Evolutionary conservation across 176 grass and related monocot genomes (phyloP), one percentile per base, ranked within the genome.

Genomic region (Aegilops longissima): DNA sequence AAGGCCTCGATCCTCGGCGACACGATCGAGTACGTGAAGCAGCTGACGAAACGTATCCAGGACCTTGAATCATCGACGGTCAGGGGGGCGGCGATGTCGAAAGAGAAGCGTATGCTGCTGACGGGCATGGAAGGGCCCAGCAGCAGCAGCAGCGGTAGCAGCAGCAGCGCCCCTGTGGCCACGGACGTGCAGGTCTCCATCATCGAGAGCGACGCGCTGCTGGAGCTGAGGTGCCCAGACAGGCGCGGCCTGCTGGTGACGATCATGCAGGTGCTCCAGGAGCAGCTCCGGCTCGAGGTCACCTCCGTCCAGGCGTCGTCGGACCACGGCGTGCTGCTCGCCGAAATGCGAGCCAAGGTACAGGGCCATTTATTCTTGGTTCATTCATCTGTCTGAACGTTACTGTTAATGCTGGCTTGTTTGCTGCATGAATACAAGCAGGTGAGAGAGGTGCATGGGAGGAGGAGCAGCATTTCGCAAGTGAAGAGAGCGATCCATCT

Each of bases 21-120:
- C 66, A 91, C 94, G 23, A 96, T 94, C 47, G 97, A 99, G 72
- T 99, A 96, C n/a, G 65, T 99, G 82, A 99, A 96, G 88, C 94
- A 99, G 80, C 85, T 96, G 2, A 77, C 79, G n/a, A 80, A 87
- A 1, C 92, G 79, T 5, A 90, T 99, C 79, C 85, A 96, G 77
- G 97, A 99, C 7, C 97, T 34, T 34, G 33, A 34, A 27, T 81
- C 88, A n/a, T 81, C 88, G 11, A 76, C 5, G 31, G 73, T 80
- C 59, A 93, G 51, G 77, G 81, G 79, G 81, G 76, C 73, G 31
- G 47, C 2, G 10, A 65, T 67, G 12, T 44, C 78, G 8, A 45
- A 12, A 45, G 78, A 77, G 9, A 94, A 78, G 81, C 42, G 88
- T 23, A 75, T 81, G 64, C 6, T 27, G 27, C 27, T 73, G 30